phyloP scores from a whole-genome alignment of 768 basidiomycete genomes.

The Termitomyces sp. region DNA sequence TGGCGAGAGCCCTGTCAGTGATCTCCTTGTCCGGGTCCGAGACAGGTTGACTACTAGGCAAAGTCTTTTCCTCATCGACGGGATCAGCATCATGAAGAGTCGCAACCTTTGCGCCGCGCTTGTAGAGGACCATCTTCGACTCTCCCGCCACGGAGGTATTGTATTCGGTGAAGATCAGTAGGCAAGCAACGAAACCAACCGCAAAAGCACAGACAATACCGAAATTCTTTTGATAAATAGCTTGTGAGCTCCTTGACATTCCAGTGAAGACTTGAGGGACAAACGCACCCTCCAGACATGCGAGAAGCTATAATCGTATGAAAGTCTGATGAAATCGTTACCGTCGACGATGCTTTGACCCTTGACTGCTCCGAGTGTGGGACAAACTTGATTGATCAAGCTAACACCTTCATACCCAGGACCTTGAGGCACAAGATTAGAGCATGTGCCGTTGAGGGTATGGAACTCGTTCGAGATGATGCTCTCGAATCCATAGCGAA shows the following conservation, averaged over 20 bases:
- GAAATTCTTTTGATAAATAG: slow-evolving; percentile 37
- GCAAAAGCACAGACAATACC: slow-evolving; percentile 71
- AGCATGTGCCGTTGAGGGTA: slow-evolving; percentile 56
- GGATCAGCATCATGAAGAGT: slow-evolving; percentile 26
- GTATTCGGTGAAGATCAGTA: slow-evolving; percentile 57
- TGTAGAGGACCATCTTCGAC: slow-evolving; percentile 54
- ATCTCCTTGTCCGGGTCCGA: slow-evolving; percentile 18
- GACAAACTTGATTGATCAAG: slow-evolving; percentile 70
- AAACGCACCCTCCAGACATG: slow-evolving; percentile 38
- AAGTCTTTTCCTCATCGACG: slow-evolving; percentile 31
- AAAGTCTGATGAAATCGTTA: slow-evolving; percentile 40
- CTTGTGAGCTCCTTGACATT: background rate
- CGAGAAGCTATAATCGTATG: slow-evolving; percentile 41
- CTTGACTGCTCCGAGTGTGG: slow-evolving; percentile 57
- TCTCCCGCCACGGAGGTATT: slow-evolving; percentile 34
- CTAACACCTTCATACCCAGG: slow-evolving; percentile 54
- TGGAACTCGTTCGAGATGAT: slow-evolving; percentile 82
- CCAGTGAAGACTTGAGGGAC: background rate
- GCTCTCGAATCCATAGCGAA: slow-evolving; percentile 70
- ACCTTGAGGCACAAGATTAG: slow-evolving; percentile 56
- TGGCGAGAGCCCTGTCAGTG: slow-evolving; percentile 28
- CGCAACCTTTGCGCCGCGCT: slow-evolving; percentile 42
- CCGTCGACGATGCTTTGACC: slow-evolving; percentile 64
- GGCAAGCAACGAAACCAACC: slow-evolving; percentile 47
- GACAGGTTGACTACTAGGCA: slow-evolving; percentile 1